Evolutionary conservation across 768 basidiomycete species (phyloP).

Genomic region (Galerina marginata): DNA sequence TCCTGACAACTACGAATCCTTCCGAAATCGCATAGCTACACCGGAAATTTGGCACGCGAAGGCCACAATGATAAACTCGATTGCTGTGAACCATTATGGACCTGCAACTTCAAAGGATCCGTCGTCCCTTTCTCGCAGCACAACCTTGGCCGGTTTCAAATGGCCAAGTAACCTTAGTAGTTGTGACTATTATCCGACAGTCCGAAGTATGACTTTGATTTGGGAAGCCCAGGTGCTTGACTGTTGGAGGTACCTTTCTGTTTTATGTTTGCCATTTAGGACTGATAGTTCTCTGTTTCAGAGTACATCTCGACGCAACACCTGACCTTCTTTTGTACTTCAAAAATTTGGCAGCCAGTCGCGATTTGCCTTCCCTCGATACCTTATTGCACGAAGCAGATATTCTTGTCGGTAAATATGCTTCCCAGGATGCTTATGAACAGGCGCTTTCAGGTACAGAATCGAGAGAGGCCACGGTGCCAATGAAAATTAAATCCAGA

Average conservation of each 20-base stretch:
- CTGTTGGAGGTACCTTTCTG: conserved; percentile 9
- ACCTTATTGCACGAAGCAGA: background rate
- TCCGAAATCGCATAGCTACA: conserved; percentile 20
- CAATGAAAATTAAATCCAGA: conserved; percentile 2
- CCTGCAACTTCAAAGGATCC: conserved; percentile 20
- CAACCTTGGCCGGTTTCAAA: conserved; percentile 14
- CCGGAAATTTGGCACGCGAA: conserved; percentile 26
- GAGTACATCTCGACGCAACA: background rate
- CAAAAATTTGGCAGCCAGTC: background rate
- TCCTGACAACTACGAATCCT: conserved; percentile 21
- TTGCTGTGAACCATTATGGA: conserved; percentile 25
- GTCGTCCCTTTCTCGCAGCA: conserved; percentile 13
- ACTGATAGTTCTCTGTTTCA: background rate
- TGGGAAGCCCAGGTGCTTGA: conserved; percentile 23
- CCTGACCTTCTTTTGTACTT: background rate
- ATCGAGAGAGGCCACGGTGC: background rate
- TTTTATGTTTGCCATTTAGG: background rate
- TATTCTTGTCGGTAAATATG: conserved; percentile 5
- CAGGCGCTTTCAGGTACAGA: conserved; percentile 12
- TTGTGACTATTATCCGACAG: conserved; percentile 27
- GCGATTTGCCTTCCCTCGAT: background rate
- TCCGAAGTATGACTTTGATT: conserved; percentile 25
- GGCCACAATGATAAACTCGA: conserved; percentile 21
- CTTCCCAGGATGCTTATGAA: conserved; percentile 16
- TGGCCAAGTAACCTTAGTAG: conserved; percentile 23